Evolutionary conservation across 2,329 filamentous ascomycete species (phyloP).

Genomic region (Orbilia quercus): DNA sequence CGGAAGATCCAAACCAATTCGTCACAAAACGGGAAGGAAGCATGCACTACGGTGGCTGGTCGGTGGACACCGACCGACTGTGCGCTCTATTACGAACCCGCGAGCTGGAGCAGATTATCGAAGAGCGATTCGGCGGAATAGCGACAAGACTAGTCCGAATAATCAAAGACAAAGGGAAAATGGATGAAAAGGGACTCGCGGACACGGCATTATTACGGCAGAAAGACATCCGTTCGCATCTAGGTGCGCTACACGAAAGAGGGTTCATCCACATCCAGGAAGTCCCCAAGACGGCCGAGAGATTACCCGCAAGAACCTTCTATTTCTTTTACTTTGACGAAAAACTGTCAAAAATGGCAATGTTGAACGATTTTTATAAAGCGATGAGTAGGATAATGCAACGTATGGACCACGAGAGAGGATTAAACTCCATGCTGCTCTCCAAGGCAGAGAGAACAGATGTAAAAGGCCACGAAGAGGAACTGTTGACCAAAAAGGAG

Average conservation of each 20-base stretch:
- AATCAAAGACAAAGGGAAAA: conserved; percentile 83
- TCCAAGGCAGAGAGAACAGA: conserved; percentile 86
- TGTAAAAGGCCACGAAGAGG: conserved; percentile 83
- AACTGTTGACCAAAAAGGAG: conserved; percentile 80
- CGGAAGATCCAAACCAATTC: conserved; percentile 76
- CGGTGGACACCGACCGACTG: conserved; percentile 79
- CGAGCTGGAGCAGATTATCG: conserved; percentile 84
- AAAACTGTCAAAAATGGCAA: conserved; percentile 57
- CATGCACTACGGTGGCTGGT: conserved; percentile 78
- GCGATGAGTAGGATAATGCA: conserved; percentile 87
- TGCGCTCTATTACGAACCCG: conserved; percentile 76
- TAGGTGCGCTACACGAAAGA: conserved; percentile 84
- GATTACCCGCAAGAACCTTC: conserved; percentile 82
- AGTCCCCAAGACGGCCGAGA: conserved; percentile 85
- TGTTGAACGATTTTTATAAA: conserved; percentile 87
- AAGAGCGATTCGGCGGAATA: conserved; percentile 78
- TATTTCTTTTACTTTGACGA: conserved; percentile 65
- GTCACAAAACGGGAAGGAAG: conserved; percentile 73
- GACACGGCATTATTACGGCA: conserved; percentile 84
- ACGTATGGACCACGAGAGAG: conserved; percentile 79
- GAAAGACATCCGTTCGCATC: conserved; percentile 83
- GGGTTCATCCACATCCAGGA: conserved; percentile 93
- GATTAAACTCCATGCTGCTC: conserved; percentile 77
- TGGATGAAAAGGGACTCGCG: conserved; percentile 90
- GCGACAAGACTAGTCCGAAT: conserved; percentile 87